Percentiles rank a stretch among this genome's conserved stretches.
These are phyloP conservation scores for Aspergillus sp. DNA, from an alignment of 2,329 filamentous ascomycete species.

Conservation along the genomic window DNA sequence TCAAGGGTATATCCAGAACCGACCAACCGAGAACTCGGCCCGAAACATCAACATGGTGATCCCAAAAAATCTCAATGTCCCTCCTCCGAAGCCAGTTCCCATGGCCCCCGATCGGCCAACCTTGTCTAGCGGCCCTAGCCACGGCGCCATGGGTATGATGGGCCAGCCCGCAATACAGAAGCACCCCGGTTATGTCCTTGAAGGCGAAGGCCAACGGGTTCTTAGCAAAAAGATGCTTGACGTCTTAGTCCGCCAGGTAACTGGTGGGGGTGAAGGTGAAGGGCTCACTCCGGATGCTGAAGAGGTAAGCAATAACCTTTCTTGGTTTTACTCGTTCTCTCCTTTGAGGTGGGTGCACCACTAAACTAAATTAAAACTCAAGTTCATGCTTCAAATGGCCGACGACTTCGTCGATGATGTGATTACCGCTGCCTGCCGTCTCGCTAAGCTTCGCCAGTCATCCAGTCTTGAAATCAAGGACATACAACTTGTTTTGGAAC, in stretches of 20 bases:
- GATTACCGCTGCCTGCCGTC: slow-evolving; percentile 79
- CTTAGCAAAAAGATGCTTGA: slow-evolving; percentile 98
- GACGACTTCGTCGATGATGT: slow-evolving; percentile 96
- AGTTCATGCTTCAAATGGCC: slow-evolving; percentile 85
- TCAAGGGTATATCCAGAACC: slow-evolving; percentile 42
- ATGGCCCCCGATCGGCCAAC: slow-evolving; percentile 78
- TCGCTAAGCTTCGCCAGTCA: slow-evolving; percentile 89
- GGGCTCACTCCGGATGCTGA: slow-evolving; percentile 88
- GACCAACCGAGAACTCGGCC: slow-evolving; percentile 38
- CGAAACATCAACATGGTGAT: slow-evolving; percentile 72
- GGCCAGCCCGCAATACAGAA: slow-evolving; percentile 82
- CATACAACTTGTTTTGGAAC: slow-evolving; percentile 78
- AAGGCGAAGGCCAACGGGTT: slow-evolving; percentile 87
- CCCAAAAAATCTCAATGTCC: slow-evolving; percentile 73
- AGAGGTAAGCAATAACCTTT: slow-evolving; percentile 64
- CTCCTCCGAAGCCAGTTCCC: slow-evolving; percentile 70
- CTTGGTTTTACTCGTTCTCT: slow-evolving; percentile 7
- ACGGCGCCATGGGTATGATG: slow-evolving; percentile 77
- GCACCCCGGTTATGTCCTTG: slow-evolving; percentile 79
- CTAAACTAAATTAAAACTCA: slow-evolving; percentile 12
- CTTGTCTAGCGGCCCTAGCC: slow-evolving; percentile 71
- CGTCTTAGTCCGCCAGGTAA: slow-evolving; percentile 90
- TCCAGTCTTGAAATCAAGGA: slow-evolving; percentile 88
- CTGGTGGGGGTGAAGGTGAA: slow-evolving; percentile 74
- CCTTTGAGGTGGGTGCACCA: background rate